A percentile compares a stretch with the other conserved stretches of the same genome.
phyloP scores from a whole-genome alignment of 805 yeast genomes.

The Sungouiozyma intestinalis region DNA sequence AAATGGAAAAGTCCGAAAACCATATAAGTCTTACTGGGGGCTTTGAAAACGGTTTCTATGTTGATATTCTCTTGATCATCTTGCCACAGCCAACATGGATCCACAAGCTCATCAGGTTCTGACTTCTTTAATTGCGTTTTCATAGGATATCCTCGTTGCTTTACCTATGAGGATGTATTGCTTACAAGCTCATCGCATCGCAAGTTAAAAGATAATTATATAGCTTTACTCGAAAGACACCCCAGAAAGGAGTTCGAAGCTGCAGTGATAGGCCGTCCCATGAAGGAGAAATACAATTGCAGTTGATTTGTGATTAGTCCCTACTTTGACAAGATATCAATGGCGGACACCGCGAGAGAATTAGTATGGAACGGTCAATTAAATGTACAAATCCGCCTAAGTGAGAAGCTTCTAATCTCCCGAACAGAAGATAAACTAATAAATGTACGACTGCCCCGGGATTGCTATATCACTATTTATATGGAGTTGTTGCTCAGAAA shows the following conservation, averaged over 20 bases:
- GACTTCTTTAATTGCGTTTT: background rate
- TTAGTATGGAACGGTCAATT: conserved; percentile 47
- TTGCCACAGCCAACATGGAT: conserved; percentile 19
- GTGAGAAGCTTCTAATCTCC: conserved; percentile 10
- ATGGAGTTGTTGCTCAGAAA: conserved; percentile 30
- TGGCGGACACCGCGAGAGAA: conserved; percentile 26
- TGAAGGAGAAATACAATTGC: too few species aligned
- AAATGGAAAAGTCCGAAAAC: conserved; percentile 22
- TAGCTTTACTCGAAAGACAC: too few species aligned
- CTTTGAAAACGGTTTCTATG: conserved; percentile 11
- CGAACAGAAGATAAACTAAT: conserved; percentile 10
- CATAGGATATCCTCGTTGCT: too few species aligned
- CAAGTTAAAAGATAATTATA: background rate
- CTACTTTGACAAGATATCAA: conserved; percentile 8
- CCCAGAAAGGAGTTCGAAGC: too few species aligned
- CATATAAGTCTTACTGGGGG: conserved; percentile 14
- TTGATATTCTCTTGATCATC: conserved; percentile 9
- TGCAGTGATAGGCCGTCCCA: too few species aligned
- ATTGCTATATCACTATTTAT: conserved; percentile 42
- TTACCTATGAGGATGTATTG: too few species aligned
- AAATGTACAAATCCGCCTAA: conserved; percentile 32
- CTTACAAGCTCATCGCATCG: background rate
- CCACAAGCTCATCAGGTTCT: conserved; percentile 2
- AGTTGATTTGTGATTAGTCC: background rate
- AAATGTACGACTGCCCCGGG: conserved; percentile 30